Conservation (phyloP, 2,329 filamentous ascomycete species). For the Biscogniauxia marginata region DNA sequence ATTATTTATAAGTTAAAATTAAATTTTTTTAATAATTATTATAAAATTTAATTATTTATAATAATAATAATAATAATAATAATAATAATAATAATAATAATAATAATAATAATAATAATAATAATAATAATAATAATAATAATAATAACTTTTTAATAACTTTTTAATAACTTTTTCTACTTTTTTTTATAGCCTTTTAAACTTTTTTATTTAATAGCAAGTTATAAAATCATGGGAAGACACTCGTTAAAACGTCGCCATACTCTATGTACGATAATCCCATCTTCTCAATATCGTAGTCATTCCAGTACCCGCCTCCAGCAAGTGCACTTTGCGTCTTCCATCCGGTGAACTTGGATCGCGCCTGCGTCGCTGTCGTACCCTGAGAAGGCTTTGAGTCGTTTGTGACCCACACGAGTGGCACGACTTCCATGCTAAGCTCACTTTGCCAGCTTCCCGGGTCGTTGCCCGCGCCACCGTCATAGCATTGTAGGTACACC, state of each 20-base stretch:
- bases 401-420: conserved; percentile 45
- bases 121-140: no score
- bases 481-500: conserved; percentile 45
- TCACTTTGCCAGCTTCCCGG: conserved; percentile 37
- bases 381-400: conserved; percentile 44
- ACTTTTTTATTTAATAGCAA: background rate
- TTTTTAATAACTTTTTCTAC: no score
- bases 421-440: conserved; percentile 42
- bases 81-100: no score
- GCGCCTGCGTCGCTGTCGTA: conserved; percentile 37
- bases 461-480: conserved; percentile 42
- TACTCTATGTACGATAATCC: conserved; percentile 34
- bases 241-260: conserved; percentile 20
- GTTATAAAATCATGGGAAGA: conserved; percentile 18
- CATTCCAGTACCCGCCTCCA: conserved; percentile 46
- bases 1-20: no score
- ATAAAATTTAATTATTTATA: no score
- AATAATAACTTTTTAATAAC: no score
- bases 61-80: no score
- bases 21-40: no score
- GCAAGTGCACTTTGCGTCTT: conserved; percentile 29
- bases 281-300: conserved; percentile 47
- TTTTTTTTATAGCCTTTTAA: no score
- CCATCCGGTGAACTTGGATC: conserved; percentile 36
- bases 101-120: no score